These are phyloP conservation scores for Phytopythium kandeliae DNA, from an alignment of 352 stramenopile species.

Conservation along the genomic window DNA sequence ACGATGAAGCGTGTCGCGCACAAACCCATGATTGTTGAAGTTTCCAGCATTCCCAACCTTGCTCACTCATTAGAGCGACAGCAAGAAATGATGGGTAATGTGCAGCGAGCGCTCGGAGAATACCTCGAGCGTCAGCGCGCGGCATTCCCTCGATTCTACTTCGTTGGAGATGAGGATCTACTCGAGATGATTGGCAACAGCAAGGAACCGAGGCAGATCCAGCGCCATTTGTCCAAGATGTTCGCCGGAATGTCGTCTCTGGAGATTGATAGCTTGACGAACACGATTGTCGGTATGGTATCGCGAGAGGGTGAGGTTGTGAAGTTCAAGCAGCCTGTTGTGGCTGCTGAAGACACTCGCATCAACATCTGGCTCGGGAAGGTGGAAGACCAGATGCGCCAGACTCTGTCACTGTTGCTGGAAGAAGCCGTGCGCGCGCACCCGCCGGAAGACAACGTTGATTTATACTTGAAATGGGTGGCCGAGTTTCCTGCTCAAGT, in stretches of 20 bases:
- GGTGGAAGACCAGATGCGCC: constrained; percentile 97
- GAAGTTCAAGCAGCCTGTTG: constrained; percentile 89
- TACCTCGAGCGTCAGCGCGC: constrained; percentile 98
- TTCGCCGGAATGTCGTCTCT: constrained; percentile 97
- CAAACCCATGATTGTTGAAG: constrained; percentile 96
- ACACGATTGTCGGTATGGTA: constrained; percentile 91
- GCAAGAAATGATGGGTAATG: constrained; percentile 98
- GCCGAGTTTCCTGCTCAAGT: constrained; percentile 97
- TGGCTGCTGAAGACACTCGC: constrained; percentile 84
- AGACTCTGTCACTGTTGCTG: constrained; percentile 94
- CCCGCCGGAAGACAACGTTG: constrained; percentile 63
- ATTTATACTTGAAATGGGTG: constrained; percentile 96
- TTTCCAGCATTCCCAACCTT: constrained; percentile 86
- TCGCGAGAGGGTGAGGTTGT: constrained; percentile 99
- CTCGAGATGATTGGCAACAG: constrained; percentile 99
- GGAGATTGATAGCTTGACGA: constrained; percentile 72
- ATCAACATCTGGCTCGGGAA: constrained; percentile 96
- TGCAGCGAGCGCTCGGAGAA: constrained; percentile 98
- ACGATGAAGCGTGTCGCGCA: constrained; percentile 97
- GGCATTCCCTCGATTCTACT: constrained; percentile 99
- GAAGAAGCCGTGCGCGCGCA: constrained; percentile 89
- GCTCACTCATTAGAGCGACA: constrained; percentile 92
- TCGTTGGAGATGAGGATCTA: constrained; percentile 99
- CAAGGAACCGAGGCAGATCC: constrained; percentile 97
- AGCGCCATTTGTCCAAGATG: constrained; percentile 98